A percentile compares a stretch with the other conserved stretches of the same genome.
phyloP scores from a whole-genome alignment of 352 stramenopile species.

The Lagenidium sp. region DNA sequence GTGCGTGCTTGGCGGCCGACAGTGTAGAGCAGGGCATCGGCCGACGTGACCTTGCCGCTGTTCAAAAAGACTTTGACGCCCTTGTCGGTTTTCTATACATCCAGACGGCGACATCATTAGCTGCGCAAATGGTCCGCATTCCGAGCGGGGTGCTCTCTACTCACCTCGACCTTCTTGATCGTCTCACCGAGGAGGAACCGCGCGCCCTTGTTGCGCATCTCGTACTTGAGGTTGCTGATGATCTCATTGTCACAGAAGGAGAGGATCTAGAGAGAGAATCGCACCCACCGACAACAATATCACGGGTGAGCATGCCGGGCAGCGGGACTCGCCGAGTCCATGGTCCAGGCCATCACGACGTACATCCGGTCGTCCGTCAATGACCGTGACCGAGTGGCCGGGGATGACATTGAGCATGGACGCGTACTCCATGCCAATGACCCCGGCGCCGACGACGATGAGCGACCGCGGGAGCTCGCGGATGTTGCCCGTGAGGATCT shows the following conservation, averaged over 20 bases:
- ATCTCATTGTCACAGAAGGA: conserved; percentile 83
- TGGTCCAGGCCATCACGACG: conserved; percentile 11
- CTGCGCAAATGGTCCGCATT: too few species aligned
- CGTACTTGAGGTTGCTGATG: conserved; percentile 81
- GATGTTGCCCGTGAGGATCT: conserved; percentile 68
- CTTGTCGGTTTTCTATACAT: conserved; percentile 27
- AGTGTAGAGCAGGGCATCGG: conserved; percentile 75
- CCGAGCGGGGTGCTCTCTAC: too few species aligned
- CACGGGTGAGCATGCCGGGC: too few species aligned
- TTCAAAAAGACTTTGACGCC: conserved; percentile 68
- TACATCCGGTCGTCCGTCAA: conserved; percentile 68
- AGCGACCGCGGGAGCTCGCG: conserved; percentile 58
- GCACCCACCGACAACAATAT: neutral
- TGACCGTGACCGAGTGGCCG: conserved; percentile 79
- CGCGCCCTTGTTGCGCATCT: conserved; percentile 85
- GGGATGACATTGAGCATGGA: conserved; percentile 87
- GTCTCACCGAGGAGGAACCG: conserved; percentile 81
- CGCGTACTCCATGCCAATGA: conserved; percentile 90
- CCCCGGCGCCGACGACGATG: conserved; percentile 75
- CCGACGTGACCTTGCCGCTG: conserved; percentile 60
- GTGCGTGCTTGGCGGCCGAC: conserved; percentile 71
- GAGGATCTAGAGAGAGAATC: conserved; percentile 32
- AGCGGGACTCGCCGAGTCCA: too few species aligned
- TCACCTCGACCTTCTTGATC: conserved; percentile 60
- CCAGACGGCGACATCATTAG: neutral